A percentile compares a stretch with the other conserved stretches of the same genome.
Evolutionary conservation across 164 flowering plant genomes (phyloP).

Genomic region (Platanus orientalis): DNA sequence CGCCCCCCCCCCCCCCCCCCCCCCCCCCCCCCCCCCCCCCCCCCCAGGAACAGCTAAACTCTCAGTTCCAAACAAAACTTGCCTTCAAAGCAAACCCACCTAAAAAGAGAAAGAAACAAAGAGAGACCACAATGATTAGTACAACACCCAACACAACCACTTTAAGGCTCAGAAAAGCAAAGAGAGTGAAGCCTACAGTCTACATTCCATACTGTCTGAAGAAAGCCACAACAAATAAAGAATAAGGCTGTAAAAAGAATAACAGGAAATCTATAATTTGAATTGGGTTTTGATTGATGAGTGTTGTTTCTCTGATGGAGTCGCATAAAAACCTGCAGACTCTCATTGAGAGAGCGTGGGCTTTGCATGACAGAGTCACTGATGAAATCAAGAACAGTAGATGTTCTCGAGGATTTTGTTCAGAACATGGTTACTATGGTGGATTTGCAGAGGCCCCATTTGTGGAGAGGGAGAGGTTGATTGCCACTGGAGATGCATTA

Average conservation of each 20-base stretch:
- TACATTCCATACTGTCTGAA: neutral
- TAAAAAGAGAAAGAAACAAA: neutral
- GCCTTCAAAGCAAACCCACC: slow-evolving; percentile 1
- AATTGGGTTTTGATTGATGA: neutral
- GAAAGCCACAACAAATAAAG: neutral
- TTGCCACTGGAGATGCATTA: slow-evolving; percentile 23
- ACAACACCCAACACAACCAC: too few relatives aligned
- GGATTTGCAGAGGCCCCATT: slow-evolving; percentile 20
- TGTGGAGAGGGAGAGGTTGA: slow-evolving; percentile 19
- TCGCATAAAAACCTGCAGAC: slow-evolving; percentile 1
- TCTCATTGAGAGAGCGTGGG: slow-evolving; percentile 25
- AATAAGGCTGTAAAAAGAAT: too few relatives aligned
- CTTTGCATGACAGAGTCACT: slow-evolving; percentile 14
- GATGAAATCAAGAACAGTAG: slow-evolving; percentile 16
- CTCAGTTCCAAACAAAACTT: neutral
- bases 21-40: too few relatives aligned
- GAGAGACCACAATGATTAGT: too few relatives aligned
- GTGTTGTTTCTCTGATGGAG: slow-evolving; percentile 2
- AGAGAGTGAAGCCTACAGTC: neutral
- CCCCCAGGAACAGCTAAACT: too few relatives aligned
- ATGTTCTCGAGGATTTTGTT: slow-evolving; percentile 11
- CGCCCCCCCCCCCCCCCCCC: too few relatives aligned
- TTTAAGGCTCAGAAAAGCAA: neutral
- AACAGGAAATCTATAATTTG: too few relatives aligned
- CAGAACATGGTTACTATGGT: slow-evolving; percentile 15